Evolutionary conservation across 331 rosid species (phyloP), one percentile per base, ranked within the genome.

Genomic region (Rosa hybrid): DNA sequence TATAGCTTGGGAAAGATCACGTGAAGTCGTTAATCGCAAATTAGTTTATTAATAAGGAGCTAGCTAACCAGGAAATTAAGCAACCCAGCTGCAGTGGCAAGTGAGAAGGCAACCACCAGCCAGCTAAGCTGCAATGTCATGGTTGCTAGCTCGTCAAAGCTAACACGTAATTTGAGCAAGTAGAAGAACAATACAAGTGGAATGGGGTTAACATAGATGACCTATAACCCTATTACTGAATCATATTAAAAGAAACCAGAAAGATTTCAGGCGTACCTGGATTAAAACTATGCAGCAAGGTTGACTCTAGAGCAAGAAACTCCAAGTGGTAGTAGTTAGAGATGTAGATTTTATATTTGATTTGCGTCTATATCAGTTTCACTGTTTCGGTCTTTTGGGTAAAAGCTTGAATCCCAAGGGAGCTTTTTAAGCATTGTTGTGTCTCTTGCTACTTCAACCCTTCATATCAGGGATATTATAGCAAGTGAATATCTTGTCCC

Each of bases 61-160:
- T 64, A 64, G 8, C 23, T 16, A 34, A 34, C 41, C 21, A 48
- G n/a, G 38, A 44, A 50, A 27, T 65, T 10, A 46, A 45, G 54
- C 25, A 54, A 8, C 48, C 75, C 78, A 41, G 62, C 16, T 48
- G 46, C 39, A 75, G 74, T 83, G 67, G 68, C 18, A 62, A 25
- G 68, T 21, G 65, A 59, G 34, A 21, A n/a, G 65, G 30, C 34
- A 54, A 10, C 12, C 62, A 54, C 68, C 14, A 27, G 14, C 14
- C 71, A 65, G 71, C 71, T 65, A 65, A 16, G 84, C 74, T 83
- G 84, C 76, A 84, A 63, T 53, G 82, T 84, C 86, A 72, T 75
- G 57, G 56, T 78, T 53, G 68, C 38, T 68, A 80, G 74, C 70
- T 76, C 62, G 72, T 72, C 46, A 80, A 77, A 64, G 34, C 42